phyloP scores from a whole-genome alignment of 2,329 filamentous ascomycete genomes.

The Chaetomium globosum region DNA sequence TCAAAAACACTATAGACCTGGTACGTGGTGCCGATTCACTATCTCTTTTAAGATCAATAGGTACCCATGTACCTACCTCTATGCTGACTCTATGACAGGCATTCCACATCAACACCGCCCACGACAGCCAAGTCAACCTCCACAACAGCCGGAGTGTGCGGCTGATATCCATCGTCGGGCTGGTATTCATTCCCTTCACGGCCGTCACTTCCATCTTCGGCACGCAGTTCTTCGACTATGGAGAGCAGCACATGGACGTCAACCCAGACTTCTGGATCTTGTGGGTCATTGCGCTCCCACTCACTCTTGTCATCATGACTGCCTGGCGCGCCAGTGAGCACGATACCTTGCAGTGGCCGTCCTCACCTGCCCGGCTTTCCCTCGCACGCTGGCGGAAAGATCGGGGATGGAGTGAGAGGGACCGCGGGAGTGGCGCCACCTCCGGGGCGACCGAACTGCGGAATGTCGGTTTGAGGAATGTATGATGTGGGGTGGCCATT shows the following conservation, averaged over 20 bases:
- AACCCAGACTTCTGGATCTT: slow-evolving; percentile 25
- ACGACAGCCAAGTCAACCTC: slow-evolving; percentile 24
- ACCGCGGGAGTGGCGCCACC: no score
- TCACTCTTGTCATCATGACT: slow-evolving; percentile 17
- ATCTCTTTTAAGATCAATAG: no score
- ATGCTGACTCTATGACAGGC: slow-evolving; percentile 3
- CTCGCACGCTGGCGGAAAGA: neutral
- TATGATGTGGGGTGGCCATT: neutral
- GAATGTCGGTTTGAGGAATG: neutral
- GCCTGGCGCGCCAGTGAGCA: slow-evolving; percentile 13
- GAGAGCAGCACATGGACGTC: slow-evolving; percentile 15
- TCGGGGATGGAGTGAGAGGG: neutral
- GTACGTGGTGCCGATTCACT: neutral
- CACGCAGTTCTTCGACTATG: slow-evolving; percentile 25
- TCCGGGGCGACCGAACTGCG: neutral
- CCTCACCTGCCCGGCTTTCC: neutral
- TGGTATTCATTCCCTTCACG: slow-evolving; percentile 27
- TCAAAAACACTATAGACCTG: slow-evolving; percentile 24
- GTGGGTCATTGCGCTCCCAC: slow-evolving; percentile 19
- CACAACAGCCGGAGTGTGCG: slow-evolving; percentile 25
- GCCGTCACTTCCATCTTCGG: slow-evolving; percentile 25
- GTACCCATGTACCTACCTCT: no score
- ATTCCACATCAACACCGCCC: slow-evolving; percentile 21
- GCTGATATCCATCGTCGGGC: slow-evolving; percentile 25
- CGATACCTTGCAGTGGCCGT: neutral